A percentile compares a stretch with the other conserved stretches of the same genome.
phyloP scores from a whole-genome alignment of 495 filamentous ascomycete genomes.

The Aspergillus biplanus region DNA sequence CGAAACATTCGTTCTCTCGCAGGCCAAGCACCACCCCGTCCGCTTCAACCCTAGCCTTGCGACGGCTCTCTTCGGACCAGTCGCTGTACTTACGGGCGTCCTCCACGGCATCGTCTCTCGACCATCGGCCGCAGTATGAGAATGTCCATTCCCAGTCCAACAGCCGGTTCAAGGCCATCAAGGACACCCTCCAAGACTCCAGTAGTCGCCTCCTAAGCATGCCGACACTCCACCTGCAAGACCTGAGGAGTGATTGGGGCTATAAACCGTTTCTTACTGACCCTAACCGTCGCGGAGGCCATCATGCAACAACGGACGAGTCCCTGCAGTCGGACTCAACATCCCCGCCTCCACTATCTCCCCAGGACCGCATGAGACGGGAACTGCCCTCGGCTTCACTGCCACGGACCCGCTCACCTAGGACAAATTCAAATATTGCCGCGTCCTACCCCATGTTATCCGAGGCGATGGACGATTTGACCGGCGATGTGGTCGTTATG shows the following conservation, averaged over 20 bases:
- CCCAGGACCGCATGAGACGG: background rate
- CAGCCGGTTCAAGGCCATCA: conserved; percentile 86
- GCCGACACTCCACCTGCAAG: conserved; percentile 56
- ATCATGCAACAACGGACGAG: background rate
- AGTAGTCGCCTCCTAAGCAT: conserved; percentile 72
- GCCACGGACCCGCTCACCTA: conserved; percentile 31
- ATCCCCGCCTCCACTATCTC: background rate
- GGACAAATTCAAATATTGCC: conserved; percentile 33
- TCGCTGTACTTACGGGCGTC: conserved; percentile 66
- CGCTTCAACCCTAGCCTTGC: conserved; percentile 46
- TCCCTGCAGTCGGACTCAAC: background rate
- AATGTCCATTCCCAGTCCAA: conserved; percentile 79
- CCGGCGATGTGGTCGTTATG: conserved; percentile 85
- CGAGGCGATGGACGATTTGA: conserved; percentile 68
- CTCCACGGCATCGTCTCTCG: conserved; percentile 79
- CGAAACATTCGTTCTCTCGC: conserved; percentile 40
- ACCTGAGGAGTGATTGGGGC: conserved; percentile 48
- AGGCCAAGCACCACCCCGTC: conserved; percentile 32
- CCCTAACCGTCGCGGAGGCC: conserved; percentile 23
- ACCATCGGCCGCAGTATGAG: conserved; percentile 83
- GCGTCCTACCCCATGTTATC: conserved; percentile 57
- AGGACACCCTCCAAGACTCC: conserved; percentile 80
- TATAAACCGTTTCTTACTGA: conserved; percentile 35
- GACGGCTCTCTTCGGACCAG: conserved; percentile 73
- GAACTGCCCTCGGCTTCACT: conserved; percentile 4